phyloP scores from a whole-genome alignment of 495 filamentous ascomycete species.

The Cryomyces minteri region DNA sequence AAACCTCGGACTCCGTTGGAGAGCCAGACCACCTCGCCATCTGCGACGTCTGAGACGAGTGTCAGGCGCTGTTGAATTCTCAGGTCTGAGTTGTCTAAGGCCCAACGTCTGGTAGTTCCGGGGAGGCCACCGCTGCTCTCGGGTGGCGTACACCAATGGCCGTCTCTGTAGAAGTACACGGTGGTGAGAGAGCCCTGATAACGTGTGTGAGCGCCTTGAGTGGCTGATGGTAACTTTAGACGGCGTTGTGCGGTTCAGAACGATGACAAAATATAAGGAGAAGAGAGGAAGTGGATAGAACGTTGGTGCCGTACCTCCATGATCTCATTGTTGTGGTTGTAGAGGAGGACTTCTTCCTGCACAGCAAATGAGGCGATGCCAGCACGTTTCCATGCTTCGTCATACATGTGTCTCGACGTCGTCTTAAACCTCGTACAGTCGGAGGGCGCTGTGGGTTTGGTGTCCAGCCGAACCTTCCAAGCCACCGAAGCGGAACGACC shows the following conservation, averaged over 20 bases:
- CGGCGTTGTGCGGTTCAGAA: too few species aligned
- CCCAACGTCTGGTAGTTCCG: conserved; percentile 70
- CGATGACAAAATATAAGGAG: too few species aligned
- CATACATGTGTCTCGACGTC: conserved; percentile 13
- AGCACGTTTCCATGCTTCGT: conserved; percentile 14
- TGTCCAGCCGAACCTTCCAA: conserved; percentile 16
- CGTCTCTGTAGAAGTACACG: conserved; percentile 54
- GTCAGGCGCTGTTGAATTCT: conserved; percentile 25
- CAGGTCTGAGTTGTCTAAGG: conserved; percentile 21
- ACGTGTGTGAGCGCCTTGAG: too few species aligned
- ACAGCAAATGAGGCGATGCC: conserved; percentile 32
- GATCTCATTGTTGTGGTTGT: conserved; percentile 45
- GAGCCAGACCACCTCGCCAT: conserved; percentile 61
- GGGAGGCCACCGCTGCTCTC: conserved; percentile 55
- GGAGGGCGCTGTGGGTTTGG: conserved; percentile 4
- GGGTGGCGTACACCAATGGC: conserved; percentile 47
- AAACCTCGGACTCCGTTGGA: conserved; percentile 79
- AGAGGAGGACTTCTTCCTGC: conserved; percentile 51
- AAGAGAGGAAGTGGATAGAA: too few species aligned
- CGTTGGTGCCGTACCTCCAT: conserved; percentile 41
- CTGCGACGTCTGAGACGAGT: conserved; percentile 44
- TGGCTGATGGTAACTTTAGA: too few species aligned
- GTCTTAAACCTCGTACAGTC: conserved; percentile 20
- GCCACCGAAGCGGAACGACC: background rate
- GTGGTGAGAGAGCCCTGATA: conserved; percentile 44